Evolutionary conservation across 768 basidiomycete species (phyloP).

Genomic region (Coprinopsis marcescibilis): DNA sequence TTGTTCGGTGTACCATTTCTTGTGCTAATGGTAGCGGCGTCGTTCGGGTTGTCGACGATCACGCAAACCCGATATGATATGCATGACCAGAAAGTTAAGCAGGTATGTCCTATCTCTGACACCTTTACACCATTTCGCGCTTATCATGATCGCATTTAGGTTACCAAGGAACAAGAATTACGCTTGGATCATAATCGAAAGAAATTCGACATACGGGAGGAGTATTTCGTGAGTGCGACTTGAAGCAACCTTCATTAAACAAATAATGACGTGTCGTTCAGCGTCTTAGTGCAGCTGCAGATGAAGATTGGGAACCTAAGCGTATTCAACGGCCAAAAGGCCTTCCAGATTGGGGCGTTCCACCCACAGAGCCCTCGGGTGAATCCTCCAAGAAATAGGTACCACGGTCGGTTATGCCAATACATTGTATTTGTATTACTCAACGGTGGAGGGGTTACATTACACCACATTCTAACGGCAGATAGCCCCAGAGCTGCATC

Average conservation of each 20-base stretch:
- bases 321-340: slow-evolving; percentile 80
- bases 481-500: too few relatives aligned
- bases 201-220: slow-evolving; percentile 89
- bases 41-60: slow-evolving; percentile 75
- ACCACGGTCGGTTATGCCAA: too few relatives aligned
- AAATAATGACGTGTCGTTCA: slow-evolving; percentile 24
- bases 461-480: too few relatives aligned
- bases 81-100: slow-evolving; percentile 72
- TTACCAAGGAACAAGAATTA: slow-evolving; percentile 76
- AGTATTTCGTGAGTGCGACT: slow-evolving; percentile 81
- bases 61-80: slow-evolving; percentile 91
- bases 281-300: slow-evolving; percentile 59
- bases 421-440: too few relatives aligned
- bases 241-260: background rate
- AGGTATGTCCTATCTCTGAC: slow-evolving; percentile 34
- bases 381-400: too few relatives aligned
- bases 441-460: too few relatives aligned
- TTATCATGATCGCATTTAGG: slow-evolving; percentile 25
- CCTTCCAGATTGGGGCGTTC: slow-evolving; percentile 90
- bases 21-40: slow-evolving; percentile 77
- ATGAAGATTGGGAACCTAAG: slow-evolving; percentile 83
- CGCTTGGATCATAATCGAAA: slow-evolving; percentile 63
- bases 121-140: background rate
- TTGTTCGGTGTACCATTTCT: slow-evolving; percentile 88
- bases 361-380: slow-evolving; percentile 49